These are phyloP conservation scores for Ascocoryne sarcoides DNA, from an alignment of 2,329 filamentous ascomycete genomes.

Conservation along the genomic window DNA sequence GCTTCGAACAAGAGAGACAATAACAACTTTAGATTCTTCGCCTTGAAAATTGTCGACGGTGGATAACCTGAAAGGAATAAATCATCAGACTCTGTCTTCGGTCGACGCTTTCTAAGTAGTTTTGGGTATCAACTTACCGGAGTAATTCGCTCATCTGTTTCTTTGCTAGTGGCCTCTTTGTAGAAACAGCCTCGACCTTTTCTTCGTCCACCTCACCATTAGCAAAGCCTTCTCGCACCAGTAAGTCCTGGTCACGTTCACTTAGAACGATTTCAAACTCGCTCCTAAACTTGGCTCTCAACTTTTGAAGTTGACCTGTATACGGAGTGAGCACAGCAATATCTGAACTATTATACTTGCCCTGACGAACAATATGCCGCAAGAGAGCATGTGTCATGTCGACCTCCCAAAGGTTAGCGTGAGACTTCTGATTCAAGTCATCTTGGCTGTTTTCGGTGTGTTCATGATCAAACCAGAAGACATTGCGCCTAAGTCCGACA, in stretches of 20 bases:
- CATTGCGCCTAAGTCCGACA: constrained; percentile 21
- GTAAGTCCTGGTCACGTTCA: constrained; percentile 1
- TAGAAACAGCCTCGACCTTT: not conserved
- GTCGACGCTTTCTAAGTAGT: too few species aligned
- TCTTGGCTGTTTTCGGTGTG: constrained; percentile 14
- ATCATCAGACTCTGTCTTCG: too few species aligned
- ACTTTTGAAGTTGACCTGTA: constrained; percentile 41
- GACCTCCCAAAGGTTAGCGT: constrained; percentile 48
- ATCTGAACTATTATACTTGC: constrained; percentile 46
- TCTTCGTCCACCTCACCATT: not conserved
- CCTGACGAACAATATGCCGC: constrained; percentile 56
- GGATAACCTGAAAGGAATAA: too few species aligned
- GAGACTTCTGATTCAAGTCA: constrained; percentile 11
- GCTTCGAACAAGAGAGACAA: constrained; percentile 63
- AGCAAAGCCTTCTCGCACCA: not conserved
- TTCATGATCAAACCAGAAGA: constrained; percentile 23
- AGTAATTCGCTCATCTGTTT: too few species aligned
- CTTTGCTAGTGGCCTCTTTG: not conserved
- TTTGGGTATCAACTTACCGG: too few species aligned
- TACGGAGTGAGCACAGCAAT: constrained; percentile 67
- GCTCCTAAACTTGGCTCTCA: constrained; percentile 18
- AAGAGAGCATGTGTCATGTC: constrained; percentile 55
- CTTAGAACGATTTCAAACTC: too few species aligned
- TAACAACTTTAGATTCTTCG: constrained; percentile 60
- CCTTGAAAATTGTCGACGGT: constrained; percentile 67